Evolutionary conservation across 2,329 filamentous ascomycete genomes (phyloP), one percentile per base, ranked within the genome.

Genomic region (Colletotrichum endophyticum): DNA sequence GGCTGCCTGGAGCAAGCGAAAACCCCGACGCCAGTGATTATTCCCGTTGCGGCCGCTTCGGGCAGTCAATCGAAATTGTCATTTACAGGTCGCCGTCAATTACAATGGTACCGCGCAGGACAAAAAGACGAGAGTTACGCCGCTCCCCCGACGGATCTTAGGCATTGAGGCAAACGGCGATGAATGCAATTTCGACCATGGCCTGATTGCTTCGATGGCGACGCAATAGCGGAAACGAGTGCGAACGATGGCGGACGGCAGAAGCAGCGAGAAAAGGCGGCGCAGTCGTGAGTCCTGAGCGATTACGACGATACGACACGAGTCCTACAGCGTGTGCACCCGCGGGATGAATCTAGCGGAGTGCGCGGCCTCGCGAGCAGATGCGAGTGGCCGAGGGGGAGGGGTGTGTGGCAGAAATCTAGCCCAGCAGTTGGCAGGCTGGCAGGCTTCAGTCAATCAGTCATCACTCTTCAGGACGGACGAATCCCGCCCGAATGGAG

Each of bases 241-340:
- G 69, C 73, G 70, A 76, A 44, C 56, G 30, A 64, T 53, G 44
- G 44, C 44, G 39, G 13, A 71, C 30, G 44, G 57, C 70, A 64
- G 63, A 68, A 53, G n/a, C 64, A 39, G 34, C 34, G 36, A 53
- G 27, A 70, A 63, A 22, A 64, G 66, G 44, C 66, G 66, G 66
- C 66, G 66, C 66, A 68, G 68, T 36, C 67, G 67, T 27, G 56
- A 70, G 67, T 61, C 36, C 39, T 61, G 32, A 34, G 27, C 70
- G 72, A 61, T 74, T 66, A 71, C 72, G 72, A 74, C 72, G 66
- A 76, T 70, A 74, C 70, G 70, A 74, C 56, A 74, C 70, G 66
- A 73, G 59, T 49, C 62, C 62, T 61, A 63, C 69, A 27, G 49
- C 27, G 30, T 32, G 56, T 53, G 56, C 34, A 44, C 27, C 30